These are phyloP conservation scores for Mrakia gelida DNA, from an alignment of 768 basidiomycete genomes.

Conservation along the genomic window DNA sequence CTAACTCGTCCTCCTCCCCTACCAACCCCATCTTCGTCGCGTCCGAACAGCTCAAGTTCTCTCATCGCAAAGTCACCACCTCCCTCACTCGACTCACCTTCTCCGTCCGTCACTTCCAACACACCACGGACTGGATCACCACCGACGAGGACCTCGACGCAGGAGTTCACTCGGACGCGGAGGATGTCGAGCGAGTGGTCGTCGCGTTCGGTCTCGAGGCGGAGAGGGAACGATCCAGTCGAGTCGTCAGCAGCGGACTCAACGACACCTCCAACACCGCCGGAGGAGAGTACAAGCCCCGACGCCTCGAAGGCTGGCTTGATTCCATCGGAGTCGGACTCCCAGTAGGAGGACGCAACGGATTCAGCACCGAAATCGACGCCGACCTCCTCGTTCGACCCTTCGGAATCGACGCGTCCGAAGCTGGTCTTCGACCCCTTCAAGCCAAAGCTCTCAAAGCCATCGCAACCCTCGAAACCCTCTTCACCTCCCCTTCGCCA, in stretches of 20 bases:
- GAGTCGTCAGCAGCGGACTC: slow-evolving; percentile 50
- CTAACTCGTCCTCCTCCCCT: not conserved
- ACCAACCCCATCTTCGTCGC: not conserved
- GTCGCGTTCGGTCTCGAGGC: slow-evolving; percentile 32
- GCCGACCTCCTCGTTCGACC: slow-evolving; percentile 29
- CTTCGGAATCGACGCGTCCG: slow-evolving; percentile 22
- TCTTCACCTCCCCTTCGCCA: not conserved
- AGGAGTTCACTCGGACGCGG: slow-evolving; percentile 21
- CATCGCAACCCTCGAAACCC: slow-evolving; percentile 23
- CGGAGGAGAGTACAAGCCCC: slow-evolving; percentile 9
- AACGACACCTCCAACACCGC: slow-evolving; percentile 35
- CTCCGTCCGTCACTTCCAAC: slow-evolving; percentile 4
- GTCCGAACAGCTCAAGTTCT: not conserved
- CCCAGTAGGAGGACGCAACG: slow-evolving; percentile 33
- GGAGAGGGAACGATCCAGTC: slow-evolving; percentile 37
- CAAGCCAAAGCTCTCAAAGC: slow-evolving; percentile 1
- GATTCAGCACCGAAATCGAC: slow-evolving; percentile 29
- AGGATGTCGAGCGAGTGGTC: slow-evolving; percentile 31
- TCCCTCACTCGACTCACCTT: slow-evolving; percentile 12
- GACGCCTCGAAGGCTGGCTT: slow-evolving; percentile 23
- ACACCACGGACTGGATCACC: slow-evolving; percentile 14
- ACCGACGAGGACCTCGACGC: not conserved
- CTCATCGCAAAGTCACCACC: slow-evolving; percentile 8
- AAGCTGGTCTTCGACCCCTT: not conserved
- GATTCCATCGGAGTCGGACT: slow-evolving; percentile 33